phyloP scores from a whole-genome alignment of 2,329 filamentous ascomycete genomes.

The Xylaria sp. region DNA sequence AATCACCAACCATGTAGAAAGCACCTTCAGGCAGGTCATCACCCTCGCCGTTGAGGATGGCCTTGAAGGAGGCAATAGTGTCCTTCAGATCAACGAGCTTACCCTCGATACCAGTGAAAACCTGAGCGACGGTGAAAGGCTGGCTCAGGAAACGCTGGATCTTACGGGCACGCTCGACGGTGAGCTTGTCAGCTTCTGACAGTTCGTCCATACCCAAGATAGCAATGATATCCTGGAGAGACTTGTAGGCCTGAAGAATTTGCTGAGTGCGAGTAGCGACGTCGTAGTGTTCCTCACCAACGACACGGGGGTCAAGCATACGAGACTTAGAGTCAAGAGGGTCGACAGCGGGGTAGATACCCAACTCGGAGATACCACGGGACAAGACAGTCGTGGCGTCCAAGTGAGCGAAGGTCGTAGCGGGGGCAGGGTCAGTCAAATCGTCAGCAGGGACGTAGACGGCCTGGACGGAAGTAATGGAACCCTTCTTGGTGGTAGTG shows the following conservation, averaged over 20 bases:
- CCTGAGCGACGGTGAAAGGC: conserved; percentile 89
- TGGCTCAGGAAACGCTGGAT: conserved; percentile 99
- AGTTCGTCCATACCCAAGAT: conserved; percentile 99
- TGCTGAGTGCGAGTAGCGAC: conserved; percentile 96
- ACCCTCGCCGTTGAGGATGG: conserved; percentile 93
- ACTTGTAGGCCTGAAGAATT: conserved; percentile 99
- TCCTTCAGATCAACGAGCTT: conserved; percentile 98
- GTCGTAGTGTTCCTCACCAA: conserved; percentile 97
- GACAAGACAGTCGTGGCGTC: conserved; percentile 99
- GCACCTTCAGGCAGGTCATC: conserved; percentile 94
- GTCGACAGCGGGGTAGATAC: conserved; percentile 99
- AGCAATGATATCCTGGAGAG: conserved; percentile 99
- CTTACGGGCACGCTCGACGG: conserved; percentile 99
- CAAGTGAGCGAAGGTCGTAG: conserved; percentile 99
- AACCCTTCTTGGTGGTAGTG: conserved; percentile 99
- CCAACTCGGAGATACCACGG: conserved; percentile 99
- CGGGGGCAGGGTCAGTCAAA: conserved; percentile 99
- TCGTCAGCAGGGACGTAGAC: conserved; percentile 99
- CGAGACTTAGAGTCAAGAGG: conserved; percentile 99
- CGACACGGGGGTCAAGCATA: conserved; percentile 99
- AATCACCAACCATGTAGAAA: conserved; percentile 99
- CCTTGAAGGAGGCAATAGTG: conserved; percentile 97
- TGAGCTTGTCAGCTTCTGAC: conserved; percentile 99
- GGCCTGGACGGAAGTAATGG: conserved; percentile 99
- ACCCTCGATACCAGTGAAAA: conserved; percentile 95